Percentiles rank a stretch among this genome's conserved stretches.
Conservation (phyloP, 2,329 filamentous ascomycete species). For the Ascochyta lentis region DNA sequence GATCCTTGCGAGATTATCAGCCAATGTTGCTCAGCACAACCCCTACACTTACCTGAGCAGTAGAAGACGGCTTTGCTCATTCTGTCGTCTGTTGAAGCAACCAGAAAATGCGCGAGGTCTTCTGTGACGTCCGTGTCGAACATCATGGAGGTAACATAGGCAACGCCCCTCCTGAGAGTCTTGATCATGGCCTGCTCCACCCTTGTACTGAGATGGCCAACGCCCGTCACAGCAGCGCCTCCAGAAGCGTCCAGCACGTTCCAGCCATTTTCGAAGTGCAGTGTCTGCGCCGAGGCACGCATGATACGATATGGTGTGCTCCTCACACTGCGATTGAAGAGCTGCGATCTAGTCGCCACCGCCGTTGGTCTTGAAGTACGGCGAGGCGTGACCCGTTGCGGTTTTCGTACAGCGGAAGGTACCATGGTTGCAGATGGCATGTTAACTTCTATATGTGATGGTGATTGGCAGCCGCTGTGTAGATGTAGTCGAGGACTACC, state of each 20-base stretch:
- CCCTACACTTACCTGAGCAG: constrained; percentile 59
- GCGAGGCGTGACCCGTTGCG: constrained; percentile 13
- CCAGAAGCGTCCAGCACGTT: constrained; percentile 74
- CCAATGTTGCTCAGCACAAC: not conserved
- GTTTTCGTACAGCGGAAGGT: constrained; percentile 14
- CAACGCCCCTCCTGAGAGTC: constrained; percentile 63
- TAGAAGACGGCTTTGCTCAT: constrained; percentile 64
- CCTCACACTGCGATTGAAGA: constrained; percentile 62
- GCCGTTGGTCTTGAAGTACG: constrained; percentile 9
- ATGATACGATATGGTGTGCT: constrained; percentile 56
- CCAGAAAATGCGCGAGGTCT: constrained; percentile 59
- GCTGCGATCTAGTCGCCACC: not conserved
- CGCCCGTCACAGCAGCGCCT: constrained; percentile 74
- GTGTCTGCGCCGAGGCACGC: constrained; percentile 57
- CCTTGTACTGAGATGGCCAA: constrained; percentile 71
- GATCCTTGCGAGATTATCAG: constrained; percentile 47
- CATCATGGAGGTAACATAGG: constrained; percentile 66
- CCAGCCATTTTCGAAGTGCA: constrained; percentile 57
- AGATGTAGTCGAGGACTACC: not conserved
- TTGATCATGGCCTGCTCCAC: constrained; percentile 65
- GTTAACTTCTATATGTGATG: not conserved
- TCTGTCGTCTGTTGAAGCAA: constrained; percentile 58
- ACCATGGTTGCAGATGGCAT: constrained; percentile 13
- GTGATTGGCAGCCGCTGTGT: not conserved
- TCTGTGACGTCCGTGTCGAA: constrained; percentile 64